phyloP scores from a whole-genome alignment of 768 basidiomycete species.

The Hortiboletus flavorubellus region DNA sequence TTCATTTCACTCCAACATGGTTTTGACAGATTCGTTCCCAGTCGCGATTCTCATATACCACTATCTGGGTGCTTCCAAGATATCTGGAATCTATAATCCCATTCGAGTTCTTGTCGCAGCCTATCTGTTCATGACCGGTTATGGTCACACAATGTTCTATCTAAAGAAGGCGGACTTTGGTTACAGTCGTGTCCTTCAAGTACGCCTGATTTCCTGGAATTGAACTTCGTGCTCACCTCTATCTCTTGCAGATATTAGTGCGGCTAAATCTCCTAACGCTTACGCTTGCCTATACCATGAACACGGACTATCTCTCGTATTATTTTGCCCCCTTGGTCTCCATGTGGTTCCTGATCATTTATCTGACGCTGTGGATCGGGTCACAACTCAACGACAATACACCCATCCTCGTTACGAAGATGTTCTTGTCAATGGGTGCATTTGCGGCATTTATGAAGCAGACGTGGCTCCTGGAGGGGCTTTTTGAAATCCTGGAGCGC shows the following conservation, averaged over 20 bases:
- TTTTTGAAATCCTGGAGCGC: conserved; percentile 63
- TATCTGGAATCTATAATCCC: conserved; percentile 91
- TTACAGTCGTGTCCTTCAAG: conserved; percentile 71
- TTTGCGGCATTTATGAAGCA: conserved; percentile 67
- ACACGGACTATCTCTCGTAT: conserved; percentile 88
- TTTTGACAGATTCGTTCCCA: conserved; percentile 28
- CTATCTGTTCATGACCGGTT: conserved; percentile 92
- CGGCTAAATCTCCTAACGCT: conserved; percentile 83
- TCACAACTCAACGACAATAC: conserved; percentile 69
- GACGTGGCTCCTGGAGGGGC: conserved; percentile 54
- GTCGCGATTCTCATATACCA: conserved; percentile 92
- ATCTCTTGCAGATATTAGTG: conserved; percentile 55
- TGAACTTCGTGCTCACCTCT: background rate
- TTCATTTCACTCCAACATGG: background rate
- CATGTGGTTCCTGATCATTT: conserved; percentile 87
- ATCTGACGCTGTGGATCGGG: conserved; percentile 70
- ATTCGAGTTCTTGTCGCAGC: conserved; percentile 85
- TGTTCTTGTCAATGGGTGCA: conserved; percentile 57
- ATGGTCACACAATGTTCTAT: conserved; percentile 86
- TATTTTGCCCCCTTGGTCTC: conserved; percentile 91
- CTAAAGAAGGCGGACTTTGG: conserved; percentile 87
- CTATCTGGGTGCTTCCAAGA: conserved; percentile 84
- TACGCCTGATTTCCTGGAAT: conserved; percentile 26
- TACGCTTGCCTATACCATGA: conserved; percentile 83
- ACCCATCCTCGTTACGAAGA: conserved; percentile 66